Conservation (phyloP, 2,329 filamentous ascomycete species). For the Aspergillus neoniger region DNA sequence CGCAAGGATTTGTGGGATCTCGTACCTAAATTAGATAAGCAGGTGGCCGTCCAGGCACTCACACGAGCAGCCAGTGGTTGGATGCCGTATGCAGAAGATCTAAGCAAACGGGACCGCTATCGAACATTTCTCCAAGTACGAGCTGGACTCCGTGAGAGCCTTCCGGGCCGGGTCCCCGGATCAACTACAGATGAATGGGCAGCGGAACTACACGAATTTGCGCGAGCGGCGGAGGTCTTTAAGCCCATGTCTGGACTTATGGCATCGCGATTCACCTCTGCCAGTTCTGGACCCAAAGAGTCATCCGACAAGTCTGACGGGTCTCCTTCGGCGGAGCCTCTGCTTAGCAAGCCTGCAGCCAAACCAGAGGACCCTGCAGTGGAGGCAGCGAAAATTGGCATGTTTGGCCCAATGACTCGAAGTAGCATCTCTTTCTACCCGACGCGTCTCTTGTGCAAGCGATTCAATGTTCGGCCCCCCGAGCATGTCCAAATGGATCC, state of each 20-base stretch:
- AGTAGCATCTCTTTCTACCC: conserved; percentile 73
- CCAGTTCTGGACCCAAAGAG: conserved; percentile 41
- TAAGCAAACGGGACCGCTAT: conserved; percentile 77
- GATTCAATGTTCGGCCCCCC: conserved; percentile 84
- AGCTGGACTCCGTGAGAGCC: conserved; percentile 61
- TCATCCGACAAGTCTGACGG: conserved; percentile 39
- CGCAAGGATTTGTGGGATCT: conserved; percentile 60
- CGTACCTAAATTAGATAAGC: conserved; percentile 66
- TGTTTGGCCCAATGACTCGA: conserved; percentile 90
- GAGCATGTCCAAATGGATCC: conserved; percentile 64
- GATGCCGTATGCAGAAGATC: conserved; percentile 83
- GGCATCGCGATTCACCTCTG: conserved; percentile 86
- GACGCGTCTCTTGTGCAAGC: conserved; percentile 83
- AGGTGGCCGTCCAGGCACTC: conserved; percentile 68
- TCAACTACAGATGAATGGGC: conserved; percentile 71
- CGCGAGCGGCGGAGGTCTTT: conserved; percentile 75
- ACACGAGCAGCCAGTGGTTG: conserved; percentile 66
- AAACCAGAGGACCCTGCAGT: conserved; percentile 76
- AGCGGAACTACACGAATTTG: conserved; percentile 77
- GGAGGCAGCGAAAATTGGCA: conserved; percentile 82
- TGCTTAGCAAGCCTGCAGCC: conserved; percentile 52
- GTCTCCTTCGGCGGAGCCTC: conserved; percentile 28
- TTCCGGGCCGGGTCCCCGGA: conserved; percentile 58
- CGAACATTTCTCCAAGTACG: conserved; percentile 76
- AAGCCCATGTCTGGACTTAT: conserved; percentile 89